Base-by-base conservation (phyloP, 441 rosid species). In the Croton laevigatus region DNA sequence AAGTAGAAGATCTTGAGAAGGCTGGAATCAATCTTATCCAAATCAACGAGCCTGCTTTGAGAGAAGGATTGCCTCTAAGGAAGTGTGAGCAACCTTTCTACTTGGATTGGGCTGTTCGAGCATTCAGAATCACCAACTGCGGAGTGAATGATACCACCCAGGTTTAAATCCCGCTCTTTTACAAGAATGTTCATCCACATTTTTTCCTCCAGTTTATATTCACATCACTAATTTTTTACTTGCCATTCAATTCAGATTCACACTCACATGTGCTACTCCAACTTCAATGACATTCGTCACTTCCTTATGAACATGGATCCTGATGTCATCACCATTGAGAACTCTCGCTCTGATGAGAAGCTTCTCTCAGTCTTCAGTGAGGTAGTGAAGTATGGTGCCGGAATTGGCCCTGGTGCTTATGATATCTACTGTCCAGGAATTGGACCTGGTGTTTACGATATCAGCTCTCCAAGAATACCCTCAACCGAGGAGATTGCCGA, bases 251-350 rank as follows among this genome's bases (percentile, higher is more conserved):
- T 34, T 10, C 84, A 94, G 98, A 89, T 91, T 76, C 97, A 94
- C 82, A 94, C 97, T 55, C 98, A 91, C 92, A 94, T 94, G 98
- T 94, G 98, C 77, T 94, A 94, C 84, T 94, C 98, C 76, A 78
- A 94, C 88, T 94, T 94, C 89, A 94, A 94, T 51, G 97, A 94
- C 81, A 94, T 94, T 72, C 91, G 91, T 73, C 97, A 94, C 83
- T 94, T 97, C 14, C 91, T 94, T 68, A 91, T 94, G 7, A 85
- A 91, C 88, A 94, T 94, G 98, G 98, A 94, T 48, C 97, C 97
- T 1, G 97, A 94, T 80, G 97, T 94, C 62, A 94, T 94, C 77
- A 94, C 98, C 77, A 94, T 94, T 7, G 97, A 94, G 90, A 94
- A 94, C 89, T 91, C 98, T 14, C 94, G 96, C 17, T 91, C 97